A percentile compares a stretch with the other conserved stretches of the same genome.
Evolutionary conservation across 257 asterid genomes (phyloP).

Genomic region (Nicotiana tomentosiformis): DNA sequence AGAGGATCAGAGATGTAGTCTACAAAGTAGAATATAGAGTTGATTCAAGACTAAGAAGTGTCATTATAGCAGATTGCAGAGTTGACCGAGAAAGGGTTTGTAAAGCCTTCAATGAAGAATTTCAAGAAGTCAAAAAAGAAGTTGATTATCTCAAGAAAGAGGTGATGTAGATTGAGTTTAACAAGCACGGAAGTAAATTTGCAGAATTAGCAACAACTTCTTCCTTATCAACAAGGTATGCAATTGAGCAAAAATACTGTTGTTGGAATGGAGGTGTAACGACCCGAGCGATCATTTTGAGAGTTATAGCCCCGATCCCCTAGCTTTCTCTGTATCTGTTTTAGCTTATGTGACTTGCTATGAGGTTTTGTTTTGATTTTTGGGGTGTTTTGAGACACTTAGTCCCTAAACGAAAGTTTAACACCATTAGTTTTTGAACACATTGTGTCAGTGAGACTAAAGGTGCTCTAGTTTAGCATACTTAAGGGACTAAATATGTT

Average conservation of each 20-base stretch:
- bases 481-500: too few relatives aligned
- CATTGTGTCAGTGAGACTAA: too few relatives aligned
- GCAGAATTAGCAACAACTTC: neutral
- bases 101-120: neutral
- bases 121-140: neutral
- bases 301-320: too few relatives aligned
- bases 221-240: fast-evolving
- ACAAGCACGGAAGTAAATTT: neutral
- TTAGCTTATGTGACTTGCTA: too few relatives aligned
- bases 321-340: too few relatives aligned
- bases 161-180: neutral
- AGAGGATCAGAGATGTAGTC: slow-evolving; percentile 1
- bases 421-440: too few relatives aligned
- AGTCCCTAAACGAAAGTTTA: too few relatives aligned
- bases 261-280: neutral
- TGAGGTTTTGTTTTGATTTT: too few relatives aligned
- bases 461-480: too few relatives aligned
- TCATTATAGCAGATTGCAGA: neutral
- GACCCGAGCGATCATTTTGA: too few relatives aligned
- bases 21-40: slow-evolving; percentile 12
- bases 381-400: too few relatives aligned
- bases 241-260: neutral
- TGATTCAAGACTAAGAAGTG: neutral
- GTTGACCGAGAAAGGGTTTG: neutral
- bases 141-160: too few relatives aligned